phyloP scores from a whole-genome alignment of 2,329 filamentous ascomycete genomes.

The Claviceps pazoutovae region DNA sequence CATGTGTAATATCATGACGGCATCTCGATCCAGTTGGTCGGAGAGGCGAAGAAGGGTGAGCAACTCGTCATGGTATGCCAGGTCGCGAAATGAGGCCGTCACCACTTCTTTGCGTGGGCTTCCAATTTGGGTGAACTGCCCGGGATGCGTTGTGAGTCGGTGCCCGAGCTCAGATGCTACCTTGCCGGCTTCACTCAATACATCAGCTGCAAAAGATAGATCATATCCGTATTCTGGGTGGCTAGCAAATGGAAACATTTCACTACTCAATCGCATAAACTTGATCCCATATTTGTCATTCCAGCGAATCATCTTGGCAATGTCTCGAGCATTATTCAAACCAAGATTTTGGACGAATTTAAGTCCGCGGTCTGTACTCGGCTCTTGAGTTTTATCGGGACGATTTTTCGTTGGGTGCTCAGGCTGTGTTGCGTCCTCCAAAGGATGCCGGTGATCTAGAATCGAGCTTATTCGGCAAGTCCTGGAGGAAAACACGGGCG shows the following conservation, averaged over 20 bases:
- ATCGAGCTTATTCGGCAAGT: slow-evolving; percentile 89
- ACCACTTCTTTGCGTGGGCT: slow-evolving; percentile 70
- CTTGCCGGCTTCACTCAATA: slow-evolving; percentile 60
- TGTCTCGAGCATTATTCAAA: slow-evolving; percentile 68
- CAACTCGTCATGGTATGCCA: slow-evolving; percentile 82
- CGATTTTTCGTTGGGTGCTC: slow-evolving; percentile 77
- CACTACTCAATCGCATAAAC: slow-evolving; percentile 82
- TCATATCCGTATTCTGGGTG: slow-evolving; percentile 79
- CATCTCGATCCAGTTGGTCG: slow-evolving; percentile 65
- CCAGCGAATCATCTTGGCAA: slow-evolving; percentile 78
- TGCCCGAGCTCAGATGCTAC: slow-evolving; percentile 70
- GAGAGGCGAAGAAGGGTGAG: slow-evolving; percentile 64
- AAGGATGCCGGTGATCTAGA: slow-evolving; percentile 71
- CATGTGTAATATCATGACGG: slow-evolving; percentile 90
- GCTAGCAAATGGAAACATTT: slow-evolving; percentile 95
- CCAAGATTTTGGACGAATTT: slow-evolving; percentile 65
- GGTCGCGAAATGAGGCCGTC: slow-evolving; percentile 60
- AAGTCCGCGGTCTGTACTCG: slow-evolving; percentile 52
- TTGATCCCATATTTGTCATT: slow-evolving; percentile 85
- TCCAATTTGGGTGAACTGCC: slow-evolving; percentile 84
- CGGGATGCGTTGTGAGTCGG: slow-evolving; percentile 78
- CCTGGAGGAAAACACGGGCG: slow-evolving; percentile 77
- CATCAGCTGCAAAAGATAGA: slow-evolving; percentile 68
- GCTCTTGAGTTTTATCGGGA: slow-evolving; percentile 58
- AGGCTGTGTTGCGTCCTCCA: slow-evolving; percentile 60